Conservation (phyloP, 495 filamentous ascomycete species). For the Penicillium bovifimosum region DNA sequence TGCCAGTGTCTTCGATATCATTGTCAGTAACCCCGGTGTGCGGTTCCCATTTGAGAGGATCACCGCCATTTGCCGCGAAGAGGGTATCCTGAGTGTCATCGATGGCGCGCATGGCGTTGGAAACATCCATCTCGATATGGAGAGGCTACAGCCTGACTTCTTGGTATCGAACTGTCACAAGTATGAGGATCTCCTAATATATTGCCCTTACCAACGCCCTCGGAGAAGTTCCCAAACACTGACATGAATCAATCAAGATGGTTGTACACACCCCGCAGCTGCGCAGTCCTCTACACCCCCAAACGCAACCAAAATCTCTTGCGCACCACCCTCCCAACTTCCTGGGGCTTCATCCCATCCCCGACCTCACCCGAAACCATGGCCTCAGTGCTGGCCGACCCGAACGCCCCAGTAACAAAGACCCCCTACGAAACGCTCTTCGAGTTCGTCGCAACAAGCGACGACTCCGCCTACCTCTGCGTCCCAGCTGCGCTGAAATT, state of each 20-base stretch:
- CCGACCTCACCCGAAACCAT: constrained; percentile 22
- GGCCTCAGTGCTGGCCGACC: constrained; percentile 41
- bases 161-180: constrained; percentile 83
- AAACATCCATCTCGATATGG: constrained; percentile 63
- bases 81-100: constrained; percentile 59
- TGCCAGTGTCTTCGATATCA: constrained; percentile 73
- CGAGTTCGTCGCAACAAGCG: constrained; percentile 70
- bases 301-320: constrained; percentile 65
- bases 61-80: constrained; percentile 53
- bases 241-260: constrained; percentile 46
- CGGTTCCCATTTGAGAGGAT: constrained; percentile 72
- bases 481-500: constrained; percentile 65
- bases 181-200: constrained; percentile 30
- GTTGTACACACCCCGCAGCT: constrained; percentile 78
- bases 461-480: constrained; percentile 65
- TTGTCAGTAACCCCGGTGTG: constrained; percentile 69
- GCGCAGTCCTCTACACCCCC: constrained; percentile 75
- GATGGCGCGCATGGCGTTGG: constrained; percentile 83
- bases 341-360: constrained; percentile 48
- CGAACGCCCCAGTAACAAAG: constrained; percentile 38
- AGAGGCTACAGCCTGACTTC: constrained; percentile 67
- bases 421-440: constrained; percentile 64
- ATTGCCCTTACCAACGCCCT: background rate
- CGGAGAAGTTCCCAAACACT: background rate
- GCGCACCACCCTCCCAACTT: constrained; percentile 68